phyloP scores from a whole-genome alignment of 495 filamentous ascomycete genomes.

The Penicillium pancosmium region DNA sequence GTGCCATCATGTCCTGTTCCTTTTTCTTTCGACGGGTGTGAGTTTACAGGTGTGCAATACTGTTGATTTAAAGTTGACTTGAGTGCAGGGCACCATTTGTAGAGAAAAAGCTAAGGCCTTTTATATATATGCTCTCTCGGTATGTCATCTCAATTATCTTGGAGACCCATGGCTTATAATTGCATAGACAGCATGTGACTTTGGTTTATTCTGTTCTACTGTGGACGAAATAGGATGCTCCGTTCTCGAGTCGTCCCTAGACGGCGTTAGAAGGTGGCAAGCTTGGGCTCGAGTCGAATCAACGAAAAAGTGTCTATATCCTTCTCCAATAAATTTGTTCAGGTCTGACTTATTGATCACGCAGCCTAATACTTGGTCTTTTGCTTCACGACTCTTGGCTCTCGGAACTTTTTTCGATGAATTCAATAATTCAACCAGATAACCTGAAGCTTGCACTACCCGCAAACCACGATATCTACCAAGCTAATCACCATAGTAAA shows the following conservation, averaged over 20 bases:
- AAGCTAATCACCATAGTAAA: background rate
- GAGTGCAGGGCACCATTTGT: conserved; percentile 7
- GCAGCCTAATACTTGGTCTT: conserved; percentile 16
- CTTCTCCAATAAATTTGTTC: too few relatives aligned
- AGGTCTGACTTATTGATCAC: too few relatives aligned
- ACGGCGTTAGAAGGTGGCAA: conserved; percentile 5
- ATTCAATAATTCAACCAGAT: conserved; percentile 6
- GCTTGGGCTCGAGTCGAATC: conserved; percentile 14
- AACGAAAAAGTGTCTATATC: conserved; percentile 10
- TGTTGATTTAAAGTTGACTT: background rate
- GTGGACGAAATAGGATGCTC: conserved; percentile 1
- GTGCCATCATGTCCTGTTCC: conserved; percentile 12
- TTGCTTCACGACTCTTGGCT: conserved; percentile 18
- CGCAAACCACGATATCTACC: conserved; percentile 2
- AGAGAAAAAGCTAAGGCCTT: conserved; percentile 4
- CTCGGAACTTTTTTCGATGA: conserved; percentile 9
- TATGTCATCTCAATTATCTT: background rate
- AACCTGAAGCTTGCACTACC: background rate
- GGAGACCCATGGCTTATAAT: background rate
- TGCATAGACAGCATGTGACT: conserved; percentile 6
- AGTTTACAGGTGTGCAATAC: too few relatives aligned
- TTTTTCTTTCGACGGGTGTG: conserved; percentile 16
- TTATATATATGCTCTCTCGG: conserved; percentile 5
- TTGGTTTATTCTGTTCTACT: conserved; percentile 10
- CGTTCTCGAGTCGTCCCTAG: background rate